Evolutionary conservation across 2,329 filamentous ascomycete genomes (phyloP).

Genomic region (Botrytis porri): DNA sequence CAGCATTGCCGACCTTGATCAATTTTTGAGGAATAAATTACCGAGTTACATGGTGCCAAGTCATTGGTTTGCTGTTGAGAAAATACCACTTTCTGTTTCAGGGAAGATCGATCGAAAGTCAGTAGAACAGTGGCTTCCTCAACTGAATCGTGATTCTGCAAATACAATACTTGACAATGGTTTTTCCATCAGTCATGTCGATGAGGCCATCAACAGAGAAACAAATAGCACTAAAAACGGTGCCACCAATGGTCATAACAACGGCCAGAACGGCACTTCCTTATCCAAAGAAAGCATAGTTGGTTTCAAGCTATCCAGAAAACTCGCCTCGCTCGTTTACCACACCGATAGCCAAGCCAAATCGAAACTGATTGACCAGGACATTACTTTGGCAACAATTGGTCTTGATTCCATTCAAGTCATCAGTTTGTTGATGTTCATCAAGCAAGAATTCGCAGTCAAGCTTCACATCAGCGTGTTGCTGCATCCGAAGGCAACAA

Average conservation of each 20-base stretch:
- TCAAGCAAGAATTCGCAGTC: slow-evolving; percentile 17
- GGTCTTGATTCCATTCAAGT: slow-evolving; percentile 19
- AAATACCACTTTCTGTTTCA: slow-evolving; percentile 22
- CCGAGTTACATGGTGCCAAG: slow-evolving; percentile 29
- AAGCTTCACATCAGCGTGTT: slow-evolving; percentile 8
- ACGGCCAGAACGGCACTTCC: not conserved
- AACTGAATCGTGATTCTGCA: slow-evolving; percentile 5
- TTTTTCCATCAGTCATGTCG: not conserved
- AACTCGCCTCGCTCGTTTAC: slow-evolving; percentile 5
- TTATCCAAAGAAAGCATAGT: slow-evolving; percentile 4
- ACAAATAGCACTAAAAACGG: not conserved
- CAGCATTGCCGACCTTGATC: slow-evolving; percentile 1
- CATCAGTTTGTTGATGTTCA: slow-evolving; percentile 17
- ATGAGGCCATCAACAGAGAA: not conserved
- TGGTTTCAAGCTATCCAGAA: slow-evolving; percentile 9
- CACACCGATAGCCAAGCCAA: not conserved
- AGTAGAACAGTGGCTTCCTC: slow-evolving; percentile 19
- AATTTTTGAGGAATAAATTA: slow-evolving; percentile 11
- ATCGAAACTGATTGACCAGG: not conserved
- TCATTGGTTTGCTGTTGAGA: slow-evolving; percentile 23
- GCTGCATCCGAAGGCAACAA: slow-evolving; percentile 16
- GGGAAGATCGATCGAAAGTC: slow-evolving; percentile 29
- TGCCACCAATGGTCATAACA: not conserved
- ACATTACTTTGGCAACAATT: slow-evolving; percentile 2
- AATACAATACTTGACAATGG: not conserved